Evolutionary conservation across 177 flowering plant species (phyloP).

Genomic region (Viscum album): DNA sequence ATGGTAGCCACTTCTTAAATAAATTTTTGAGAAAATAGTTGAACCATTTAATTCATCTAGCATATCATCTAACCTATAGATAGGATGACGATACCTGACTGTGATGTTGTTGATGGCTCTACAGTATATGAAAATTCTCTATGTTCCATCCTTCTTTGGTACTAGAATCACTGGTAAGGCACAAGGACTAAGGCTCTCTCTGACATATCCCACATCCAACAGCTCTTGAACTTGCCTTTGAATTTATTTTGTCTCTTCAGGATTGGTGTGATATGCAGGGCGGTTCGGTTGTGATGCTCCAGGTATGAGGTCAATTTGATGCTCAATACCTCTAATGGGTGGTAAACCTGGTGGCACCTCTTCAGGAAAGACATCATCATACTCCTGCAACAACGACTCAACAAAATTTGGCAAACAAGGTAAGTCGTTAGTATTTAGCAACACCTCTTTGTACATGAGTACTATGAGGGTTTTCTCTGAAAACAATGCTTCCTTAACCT

Average conservation of each 20-base stretch:
- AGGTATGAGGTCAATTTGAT: not conserved
- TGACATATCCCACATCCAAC: not conserved
- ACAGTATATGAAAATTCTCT: not conserved
- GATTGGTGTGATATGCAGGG: not conserved
- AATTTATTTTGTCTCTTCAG: not conserved
- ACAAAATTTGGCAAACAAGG: no score
- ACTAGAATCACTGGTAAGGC: not conserved
- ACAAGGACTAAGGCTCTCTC: not conserved
- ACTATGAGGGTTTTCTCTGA: no score
- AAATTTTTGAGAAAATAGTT: not conserved
- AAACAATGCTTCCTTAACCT: no score
- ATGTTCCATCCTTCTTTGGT: not conserved
- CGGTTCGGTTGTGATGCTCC: not conserved
- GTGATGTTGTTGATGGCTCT: not conserved
- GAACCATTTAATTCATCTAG: not conserved
- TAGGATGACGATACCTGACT: not conserved
- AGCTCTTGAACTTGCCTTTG: not conserved
- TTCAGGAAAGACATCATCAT: no score
- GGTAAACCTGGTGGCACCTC: not conserved
- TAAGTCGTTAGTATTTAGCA: no score
- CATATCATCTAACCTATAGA: not conserved
- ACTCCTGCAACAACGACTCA: no score
- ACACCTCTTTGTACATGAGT: no score
- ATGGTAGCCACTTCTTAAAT: not conserved
- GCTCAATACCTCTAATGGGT: not conserved